Evolutionary conservation across 257 asterid species (phyloP).

Genomic region (Petrea volubilis): DNA sequence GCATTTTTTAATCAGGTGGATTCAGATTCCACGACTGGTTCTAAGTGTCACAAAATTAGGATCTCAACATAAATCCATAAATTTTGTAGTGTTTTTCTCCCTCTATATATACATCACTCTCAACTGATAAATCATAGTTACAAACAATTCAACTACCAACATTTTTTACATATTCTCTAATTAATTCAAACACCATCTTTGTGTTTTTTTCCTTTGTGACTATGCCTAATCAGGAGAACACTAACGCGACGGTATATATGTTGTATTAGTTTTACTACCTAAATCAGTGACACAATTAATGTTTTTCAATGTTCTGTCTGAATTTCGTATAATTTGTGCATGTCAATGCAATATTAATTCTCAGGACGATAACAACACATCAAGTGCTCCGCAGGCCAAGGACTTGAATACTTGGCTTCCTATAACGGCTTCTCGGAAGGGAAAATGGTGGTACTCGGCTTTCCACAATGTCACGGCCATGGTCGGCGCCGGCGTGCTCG

Average conservation of each 20-base stretch:
- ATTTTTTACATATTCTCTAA: too few relatives aligned
- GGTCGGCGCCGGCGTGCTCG: constrained; percentile 47
- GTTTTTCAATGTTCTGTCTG: too few relatives aligned
- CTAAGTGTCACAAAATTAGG: not conserved
- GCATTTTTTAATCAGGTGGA: not conserved
- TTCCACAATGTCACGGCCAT: constrained; percentile 40
- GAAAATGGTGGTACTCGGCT: constrained; percentile 45
- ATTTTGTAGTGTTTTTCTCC: not conserved
- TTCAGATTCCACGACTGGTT: not conserved
- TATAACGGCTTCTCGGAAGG: constrained; percentile 41
- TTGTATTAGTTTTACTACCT: too few relatives aligned
- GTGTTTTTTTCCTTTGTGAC: too few relatives aligned
- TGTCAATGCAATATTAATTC: too few relatives aligned
- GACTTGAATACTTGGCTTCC: constrained; percentile 39
- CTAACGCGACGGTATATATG: not conserved
- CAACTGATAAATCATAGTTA: not conserved
- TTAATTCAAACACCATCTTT: too few relatives aligned
- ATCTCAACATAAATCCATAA: not conserved
- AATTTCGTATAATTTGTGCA: too few relatives aligned
- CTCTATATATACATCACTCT: not conserved
- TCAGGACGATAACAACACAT: not conserved
- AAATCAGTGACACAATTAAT: too few relatives aligned
- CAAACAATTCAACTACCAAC: not conserved
- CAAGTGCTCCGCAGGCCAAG: not conserved
- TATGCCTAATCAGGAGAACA: not conserved